Percentiles rank a stretch among this genome's conserved stretches.
Evolutionary conservation across 306 rosid genomes (phyloP).

Genomic region (Quercus suber): DNA sequence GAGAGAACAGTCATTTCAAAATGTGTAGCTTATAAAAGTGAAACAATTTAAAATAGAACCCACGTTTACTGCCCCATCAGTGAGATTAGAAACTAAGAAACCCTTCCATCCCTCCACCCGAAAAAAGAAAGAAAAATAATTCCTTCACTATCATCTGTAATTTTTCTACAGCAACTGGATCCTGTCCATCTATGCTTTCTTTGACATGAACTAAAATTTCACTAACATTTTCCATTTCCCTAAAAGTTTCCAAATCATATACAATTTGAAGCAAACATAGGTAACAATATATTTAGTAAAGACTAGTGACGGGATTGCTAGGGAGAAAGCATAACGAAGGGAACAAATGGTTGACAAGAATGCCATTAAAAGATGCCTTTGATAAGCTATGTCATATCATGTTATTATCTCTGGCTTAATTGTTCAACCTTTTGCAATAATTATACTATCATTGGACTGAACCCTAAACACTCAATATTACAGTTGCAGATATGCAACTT

Average conservation of each 20-base stretch:
- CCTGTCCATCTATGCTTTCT: background rate
- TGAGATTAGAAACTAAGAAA: background rate
- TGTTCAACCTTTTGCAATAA: too few species aligned
- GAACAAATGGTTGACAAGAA: background rate
- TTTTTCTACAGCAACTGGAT: background rate
- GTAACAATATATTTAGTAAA: background rate
- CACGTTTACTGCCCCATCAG: background rate
- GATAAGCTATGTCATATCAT: too few species aligned
- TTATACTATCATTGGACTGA: too few species aligned
- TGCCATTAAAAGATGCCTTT: background rate
- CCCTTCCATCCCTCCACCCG: background rate
- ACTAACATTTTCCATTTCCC: background rate
- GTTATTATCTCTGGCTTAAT: too few species aligned
- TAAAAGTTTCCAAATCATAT: background rate
- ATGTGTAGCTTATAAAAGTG: background rate
- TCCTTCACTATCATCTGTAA: background rate
- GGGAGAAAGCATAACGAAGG: too few species aligned
- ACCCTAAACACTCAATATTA: too few species aligned
- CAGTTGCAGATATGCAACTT: too few species aligned
- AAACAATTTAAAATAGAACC: background rate
- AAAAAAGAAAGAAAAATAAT: background rate
- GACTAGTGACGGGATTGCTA: background rate
- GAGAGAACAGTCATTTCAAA: constrained; percentile 12
- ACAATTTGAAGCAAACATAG: background rate
- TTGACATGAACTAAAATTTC: background rate